phyloP scores from a whole-genome alignment of 179 eudicot genomes.

The Camellia oleifera region DNA sequence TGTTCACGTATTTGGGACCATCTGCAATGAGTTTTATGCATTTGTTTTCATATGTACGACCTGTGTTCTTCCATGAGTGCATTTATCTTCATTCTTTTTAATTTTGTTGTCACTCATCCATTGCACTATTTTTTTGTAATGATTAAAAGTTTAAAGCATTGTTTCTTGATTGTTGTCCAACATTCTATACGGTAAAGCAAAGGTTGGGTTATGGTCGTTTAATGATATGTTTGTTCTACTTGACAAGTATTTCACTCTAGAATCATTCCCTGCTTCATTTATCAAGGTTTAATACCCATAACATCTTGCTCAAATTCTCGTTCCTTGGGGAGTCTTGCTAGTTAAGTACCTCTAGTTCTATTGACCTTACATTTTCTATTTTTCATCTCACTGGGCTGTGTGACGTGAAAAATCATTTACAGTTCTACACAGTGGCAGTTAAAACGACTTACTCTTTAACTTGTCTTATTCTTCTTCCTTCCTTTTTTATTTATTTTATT shows the following conservation, averaged over 20 bases:
- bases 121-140: too few species aligned
- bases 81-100: background rate
- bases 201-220: too few species aligned
- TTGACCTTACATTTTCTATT: background rate
- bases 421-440: background rate
- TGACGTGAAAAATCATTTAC: background rate
- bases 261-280: too few species aligned
- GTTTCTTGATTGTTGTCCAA: background rate
- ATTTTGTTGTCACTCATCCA: too few species aligned
- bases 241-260: too few species aligned
- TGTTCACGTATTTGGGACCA: background rate
- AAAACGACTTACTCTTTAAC: background rate
- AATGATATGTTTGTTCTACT: too few species aligned
- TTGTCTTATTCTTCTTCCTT: background rate
- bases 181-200: background rate
- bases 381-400: background rate
- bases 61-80: background rate
- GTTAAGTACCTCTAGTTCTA: background rate
- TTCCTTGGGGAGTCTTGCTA: background rate
- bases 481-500: background rate
- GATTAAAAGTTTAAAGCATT: background rate
- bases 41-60: background rate
- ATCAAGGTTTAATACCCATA: background rate
- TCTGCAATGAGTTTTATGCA: background rate
- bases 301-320: background rate